phyloP scores from a whole-genome alignment of 2,329 filamentous ascomycete species.

The Nannizzia gypsea region DNA sequence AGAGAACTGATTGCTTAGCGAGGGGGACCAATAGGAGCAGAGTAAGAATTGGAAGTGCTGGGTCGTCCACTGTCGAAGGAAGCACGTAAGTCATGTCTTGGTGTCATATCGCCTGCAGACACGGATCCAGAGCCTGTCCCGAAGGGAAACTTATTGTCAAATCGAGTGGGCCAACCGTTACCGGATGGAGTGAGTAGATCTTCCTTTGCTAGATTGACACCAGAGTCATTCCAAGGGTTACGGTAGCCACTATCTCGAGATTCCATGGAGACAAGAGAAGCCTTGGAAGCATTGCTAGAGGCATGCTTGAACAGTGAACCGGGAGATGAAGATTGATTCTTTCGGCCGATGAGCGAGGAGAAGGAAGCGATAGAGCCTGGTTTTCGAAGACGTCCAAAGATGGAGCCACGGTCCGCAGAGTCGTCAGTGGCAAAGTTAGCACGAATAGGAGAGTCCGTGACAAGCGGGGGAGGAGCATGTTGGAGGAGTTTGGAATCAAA shows the following conservation, averaged over 20 bases:
- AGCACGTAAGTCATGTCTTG: constrained; percentile 69
- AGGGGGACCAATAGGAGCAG: constrained; percentile 79
- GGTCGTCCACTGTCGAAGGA: constrained; percentile 86
- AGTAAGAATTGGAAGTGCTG: constrained; percentile 95
- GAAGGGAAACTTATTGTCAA: constrained; percentile 56
- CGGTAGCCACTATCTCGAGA: constrained; percentile 89
- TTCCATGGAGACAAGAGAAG: constrained; percentile 89
- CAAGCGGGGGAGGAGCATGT: constrained; percentile 68
- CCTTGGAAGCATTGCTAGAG: constrained; percentile 80
- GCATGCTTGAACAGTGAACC: constrained; percentile 87
- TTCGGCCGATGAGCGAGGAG: constrained; percentile 90
- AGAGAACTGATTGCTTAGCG: constrained; percentile 51
- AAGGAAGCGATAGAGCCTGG: constrained; percentile 89
- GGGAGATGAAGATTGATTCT: constrained; percentile 80
- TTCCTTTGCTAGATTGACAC: constrained; percentile 84
- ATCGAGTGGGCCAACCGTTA: constrained; percentile 40
- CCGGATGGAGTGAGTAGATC: constrained; percentile 49
- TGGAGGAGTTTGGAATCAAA: constrained; percentile 96
- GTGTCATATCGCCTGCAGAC: constrained; percentile 64
- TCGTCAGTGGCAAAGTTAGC: constrained; percentile 68
- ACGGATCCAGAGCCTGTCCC: constrained; percentile 26
- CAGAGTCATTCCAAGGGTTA: constrained; percentile 97
- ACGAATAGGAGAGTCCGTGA: constrained; percentile 80
- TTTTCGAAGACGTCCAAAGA: constrained; percentile 89
- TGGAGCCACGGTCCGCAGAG: constrained; percentile 63